Base-by-base conservation (phyloP, 805 yeast genomes). In the Jamesozyma rosinii region DNA sequence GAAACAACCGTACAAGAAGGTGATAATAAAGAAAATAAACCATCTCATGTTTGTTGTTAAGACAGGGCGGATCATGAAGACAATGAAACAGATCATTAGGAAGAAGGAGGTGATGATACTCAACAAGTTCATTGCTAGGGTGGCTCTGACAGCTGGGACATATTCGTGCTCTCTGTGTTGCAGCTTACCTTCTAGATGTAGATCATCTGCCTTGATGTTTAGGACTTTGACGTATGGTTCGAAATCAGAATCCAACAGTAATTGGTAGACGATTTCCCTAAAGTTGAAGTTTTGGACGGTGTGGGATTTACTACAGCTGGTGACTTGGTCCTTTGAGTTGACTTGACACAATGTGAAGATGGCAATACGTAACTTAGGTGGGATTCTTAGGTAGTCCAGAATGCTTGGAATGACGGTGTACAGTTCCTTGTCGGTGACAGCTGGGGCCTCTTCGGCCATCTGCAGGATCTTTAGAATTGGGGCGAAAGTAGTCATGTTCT, bases 281-380 rank as follows among this genome's bases (percentile, higher is more conserved):
- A 61, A 57, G 39, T 59, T 54, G 40, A 63, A 47, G 39, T 57
- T 46, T 50, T 63, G 67, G 20, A 63, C 66, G 18, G 65, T 59
- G 38, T 59, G 64, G 4, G 58, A 40, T 19, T 46, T 46, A 21
- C 53, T 49, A 44, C 66, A 63, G 1, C 47, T 34, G n/a, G 43
- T 40, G 9, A 59, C 46, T 4, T 52, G 42, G 37, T 54, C 56
- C 10, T 49, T 33, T 21, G 44, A 33, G 37, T 52, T 42, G 17
- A 52, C 49, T 22, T 59, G 53, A 46, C 66, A 61, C 24, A 61
- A 44, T 2, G 64, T 51, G 49, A 58, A 58, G 35, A 61, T 53
- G 32, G 61, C 53, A 34, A 63, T 42, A 43, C 59, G 55, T 46
- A 54, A 58, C n/a, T 44, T 49, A 13, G 54, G 48, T 42, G 61